These are phyloP conservation scores for Spirogloea muscicola DNA, from an alignment of 139 green algal genomes.

Conservation along the genomic window DNA sequence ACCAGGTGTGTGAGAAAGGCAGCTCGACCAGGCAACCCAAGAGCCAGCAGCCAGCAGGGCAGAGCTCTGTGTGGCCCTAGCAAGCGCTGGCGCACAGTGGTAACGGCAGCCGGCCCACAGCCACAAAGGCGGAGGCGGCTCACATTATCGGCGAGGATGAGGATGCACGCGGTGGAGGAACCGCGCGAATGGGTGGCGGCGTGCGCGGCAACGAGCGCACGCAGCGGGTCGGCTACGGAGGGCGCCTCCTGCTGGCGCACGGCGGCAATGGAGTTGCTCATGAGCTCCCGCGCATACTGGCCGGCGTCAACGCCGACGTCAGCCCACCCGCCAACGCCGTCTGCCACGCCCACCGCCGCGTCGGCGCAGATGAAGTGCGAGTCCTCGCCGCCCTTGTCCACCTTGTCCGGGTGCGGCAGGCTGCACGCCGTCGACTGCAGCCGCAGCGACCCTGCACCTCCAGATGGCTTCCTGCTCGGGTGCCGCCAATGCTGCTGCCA, in stretches of 20 bases:
- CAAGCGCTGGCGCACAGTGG: too few relatives aligned
- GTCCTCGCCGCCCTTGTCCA: slow-evolving; percentile 78
- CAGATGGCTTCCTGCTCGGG: too few relatives aligned
- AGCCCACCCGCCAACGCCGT: slow-evolving; percentile 86
- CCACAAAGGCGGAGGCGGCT: too few relatives aligned
- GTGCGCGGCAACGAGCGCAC: slow-evolving; percentile 61
- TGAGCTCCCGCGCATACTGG: slow-evolving; percentile 51
- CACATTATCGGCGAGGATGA: slow-evolving; percentile 59
- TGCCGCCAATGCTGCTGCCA: too few relatives aligned
- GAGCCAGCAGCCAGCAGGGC: too few relatives aligned
- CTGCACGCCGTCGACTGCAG: slow-evolving; percentile 42
- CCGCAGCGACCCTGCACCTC: too few relatives aligned
- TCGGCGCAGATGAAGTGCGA: slow-evolving; percentile 71
- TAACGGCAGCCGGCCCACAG: too few relatives aligned
- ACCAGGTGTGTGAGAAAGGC: too few relatives aligned
- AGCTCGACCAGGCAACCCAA: too few relatives aligned
- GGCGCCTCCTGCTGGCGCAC: slow-evolving; percentile 10
- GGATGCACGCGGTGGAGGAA: slow-evolving; percentile 66
- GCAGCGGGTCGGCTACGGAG: slow-evolving; percentile 26
- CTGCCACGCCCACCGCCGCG: slow-evolving; percentile 71
- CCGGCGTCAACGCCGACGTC: slow-evolving; percentile 81
- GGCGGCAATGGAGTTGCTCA: slow-evolving; percentile 21
- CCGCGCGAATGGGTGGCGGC: slow-evolving; percentile 61
- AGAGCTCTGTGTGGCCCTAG: too few relatives aligned
- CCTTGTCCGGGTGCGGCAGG: slow-evolving; percentile 78